A percentile compares a stretch with the other conserved stretches of the same genome.
These are phyloP conservation scores for Rhododendron ferrugineum DNA, from an alignment of 148 eudicot species.

Conservation along the genomic window DNA sequence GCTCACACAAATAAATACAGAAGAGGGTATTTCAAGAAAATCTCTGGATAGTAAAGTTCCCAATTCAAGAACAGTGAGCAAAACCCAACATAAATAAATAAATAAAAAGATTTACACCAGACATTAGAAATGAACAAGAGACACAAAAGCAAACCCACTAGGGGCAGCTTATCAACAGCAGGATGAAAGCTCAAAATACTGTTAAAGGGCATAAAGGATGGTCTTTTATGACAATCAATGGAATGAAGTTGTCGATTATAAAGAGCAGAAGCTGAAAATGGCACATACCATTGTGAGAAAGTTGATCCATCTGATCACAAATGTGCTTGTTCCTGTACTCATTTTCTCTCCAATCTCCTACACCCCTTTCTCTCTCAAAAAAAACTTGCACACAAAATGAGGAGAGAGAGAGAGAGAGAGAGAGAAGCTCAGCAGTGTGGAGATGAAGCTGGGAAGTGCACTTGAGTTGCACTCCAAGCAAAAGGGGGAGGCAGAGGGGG, in stretches of 20 bases:
- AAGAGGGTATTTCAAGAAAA: not conserved
- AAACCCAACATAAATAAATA: not conserved
- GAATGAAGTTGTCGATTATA: not conserved
- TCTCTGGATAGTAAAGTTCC: not conserved
- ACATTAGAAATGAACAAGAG: not conserved
- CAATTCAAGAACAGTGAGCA: not conserved
- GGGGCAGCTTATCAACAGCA: not conserved
- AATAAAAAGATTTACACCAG: not conserved
- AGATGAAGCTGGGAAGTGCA: not conserved
- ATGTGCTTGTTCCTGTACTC: constrained; percentile 76
- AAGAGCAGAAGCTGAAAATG: constrained; percentile 1
- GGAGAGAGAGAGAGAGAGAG: constrained; percentile 1
- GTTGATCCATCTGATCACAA: constrained; percentile 83
- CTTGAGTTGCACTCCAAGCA: not conserved
- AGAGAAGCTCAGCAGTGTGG: not conserved
- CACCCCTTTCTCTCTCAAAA: not conserved
- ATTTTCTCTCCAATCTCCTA: constrained; percentile 17
- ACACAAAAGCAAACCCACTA: not conserved
- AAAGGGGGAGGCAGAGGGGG: not conserved
- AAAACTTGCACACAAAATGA: not conserved
- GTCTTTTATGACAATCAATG: not conserved
- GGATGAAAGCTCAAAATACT: not conserved
- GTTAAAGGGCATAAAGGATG: not conserved
- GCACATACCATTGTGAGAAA: constrained; percentile 67
- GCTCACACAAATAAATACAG: not conserved